Evolutionary conservation across 805 yeast species (phyloP), one percentile per base, ranked within the genome.

Genomic region (Ogataea nakhonphanomensis): DNA sequence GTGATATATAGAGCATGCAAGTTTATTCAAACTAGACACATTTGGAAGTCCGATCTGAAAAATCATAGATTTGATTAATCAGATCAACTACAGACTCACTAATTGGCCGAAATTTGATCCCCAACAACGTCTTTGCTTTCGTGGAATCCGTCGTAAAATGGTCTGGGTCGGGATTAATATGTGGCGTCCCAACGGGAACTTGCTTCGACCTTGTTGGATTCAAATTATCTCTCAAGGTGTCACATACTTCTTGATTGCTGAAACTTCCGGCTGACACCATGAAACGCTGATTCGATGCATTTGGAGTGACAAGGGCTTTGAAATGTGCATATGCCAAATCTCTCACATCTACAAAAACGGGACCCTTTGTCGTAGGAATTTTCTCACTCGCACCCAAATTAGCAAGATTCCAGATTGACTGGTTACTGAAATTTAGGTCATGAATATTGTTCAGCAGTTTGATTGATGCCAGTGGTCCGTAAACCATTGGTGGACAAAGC

Each of bases 401-500:
- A 5, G 47, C 64, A 45, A 39, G 41, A 25, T 46, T 56, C 64
- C 52, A 65, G 57, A 71, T n/a, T 61, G 56, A 8, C 66, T 62
- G 7, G 64, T 64, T 55, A 62, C 70, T 54, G 63, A 66, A 37
- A 44, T 47, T 35, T 51, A 67, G 46, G 56, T 60, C 45, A 54
- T 60, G 49, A 34, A 39, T 35, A 9, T 44, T 34, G 48, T 61
- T 41, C 49, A 49, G 15, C 3, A 43, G 10, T 8, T 26, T 17
- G 3, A 45, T 31, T 5, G 41, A 73, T 14, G 66, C 69, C 50
- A 78, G 79, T 6, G 84, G 84, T 4, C 84, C 85, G 48, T 76
- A 70, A 1, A 78, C 81, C 54, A 64, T 75, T 9, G 72, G 70
- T 8, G 84, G 84, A 47, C 74, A 74, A 17, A 79, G 69, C 2